A percentile compares a stretch with the other conserved stretches of the same genome.
Conservation (phyloP, 495 filamentous ascomycete species). For the Baudoinia panamericana region DNA sequence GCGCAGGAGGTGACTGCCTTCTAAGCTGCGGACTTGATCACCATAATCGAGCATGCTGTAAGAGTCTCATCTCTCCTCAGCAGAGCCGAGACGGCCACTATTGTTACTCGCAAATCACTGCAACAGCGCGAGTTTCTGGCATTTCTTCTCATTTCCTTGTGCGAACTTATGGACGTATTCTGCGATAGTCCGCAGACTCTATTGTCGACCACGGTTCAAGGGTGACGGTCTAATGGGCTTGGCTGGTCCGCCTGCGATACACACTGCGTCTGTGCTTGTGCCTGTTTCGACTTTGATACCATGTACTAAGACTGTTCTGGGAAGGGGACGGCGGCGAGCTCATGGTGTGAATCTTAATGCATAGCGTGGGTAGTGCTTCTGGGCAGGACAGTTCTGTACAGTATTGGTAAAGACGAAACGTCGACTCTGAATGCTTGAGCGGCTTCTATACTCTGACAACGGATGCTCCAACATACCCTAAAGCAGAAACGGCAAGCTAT, state of each 20-base stretch:
- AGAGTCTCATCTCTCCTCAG: too few species aligned
- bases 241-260: neutral
- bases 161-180: neutral
- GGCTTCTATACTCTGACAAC: too few species aligned
- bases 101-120: too few species aligned
- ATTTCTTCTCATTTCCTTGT: too few species aligned
- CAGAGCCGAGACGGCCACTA: too few species aligned
- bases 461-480: too few species aligned
- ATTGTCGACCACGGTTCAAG: neutral
- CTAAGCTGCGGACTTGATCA: neutral
- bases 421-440: too few species aligned
- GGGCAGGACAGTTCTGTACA: too few species aligned
- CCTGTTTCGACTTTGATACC: conserved; percentile 8
- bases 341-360: neutral
- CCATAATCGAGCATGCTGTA: too few species aligned
- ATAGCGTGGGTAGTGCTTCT: neutral
- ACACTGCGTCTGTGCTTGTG: neutral
- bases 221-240: neutral
- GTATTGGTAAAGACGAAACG: too few species aligned
- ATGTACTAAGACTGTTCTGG: conserved; percentile 2
- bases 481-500: too few species aligned
- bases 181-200: neutral
- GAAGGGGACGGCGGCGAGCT: neutral
- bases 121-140: too few species aligned
- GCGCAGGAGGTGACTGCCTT: conserved; percentile 17